phyloP scores from a whole-genome alignment of 192 early-diverging fungal genomes.

The Umbelopsis ramanniana region DNA sequence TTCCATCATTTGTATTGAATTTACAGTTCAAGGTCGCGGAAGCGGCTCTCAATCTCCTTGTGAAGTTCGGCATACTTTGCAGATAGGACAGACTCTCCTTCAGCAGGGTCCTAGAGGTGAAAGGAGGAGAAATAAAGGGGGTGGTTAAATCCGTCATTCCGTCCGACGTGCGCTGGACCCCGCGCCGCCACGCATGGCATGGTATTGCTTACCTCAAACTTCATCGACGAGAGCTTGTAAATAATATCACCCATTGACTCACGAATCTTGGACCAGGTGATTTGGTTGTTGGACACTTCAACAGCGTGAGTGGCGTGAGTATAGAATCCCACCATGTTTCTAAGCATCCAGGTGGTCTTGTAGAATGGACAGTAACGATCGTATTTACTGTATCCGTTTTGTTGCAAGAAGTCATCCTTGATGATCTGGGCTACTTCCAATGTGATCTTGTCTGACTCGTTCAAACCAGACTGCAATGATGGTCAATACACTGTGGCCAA shows the following conservation, averaged over 20 bases:
- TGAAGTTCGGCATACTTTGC: constrained; percentile 90
- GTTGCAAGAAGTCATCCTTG: constrained; percentile 99
- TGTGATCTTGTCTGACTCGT: constrained; percentile 98
- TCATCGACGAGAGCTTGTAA: constrained; percentile 99
- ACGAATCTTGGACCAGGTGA: constrained; percentile 96
- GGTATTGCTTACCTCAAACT: constrained; percentile 78
- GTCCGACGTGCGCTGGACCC: no score
- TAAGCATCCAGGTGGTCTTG: constrained; percentile 98
- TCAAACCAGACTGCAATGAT: constrained; percentile 47
- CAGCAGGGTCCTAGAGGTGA: constrained; percentile 79
- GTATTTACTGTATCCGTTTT: constrained; percentile 98
- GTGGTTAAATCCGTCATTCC: no score
- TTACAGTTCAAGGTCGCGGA: constrained; percentile 68
- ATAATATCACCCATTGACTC: constrained; percentile 90
- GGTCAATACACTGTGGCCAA: neutral
- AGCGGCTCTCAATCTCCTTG: constrained; percentile 96
- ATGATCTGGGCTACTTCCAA: constrained; percentile 97
- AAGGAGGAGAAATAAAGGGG: neutral
- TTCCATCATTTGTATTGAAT: constrained; percentile 9
- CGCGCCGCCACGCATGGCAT: neutral
- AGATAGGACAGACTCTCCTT: constrained; percentile 87
- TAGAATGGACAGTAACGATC: constrained; percentile 99
- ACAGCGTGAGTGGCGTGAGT: constrained; percentile 93
- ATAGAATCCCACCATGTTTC: constrained; percentile 98
- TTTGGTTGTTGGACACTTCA: constrained; percentile 84